Base-by-base conservation (phyloP, 1,284 basidiomycete genomes). In the Bondarzewia mesenterica region DNA sequence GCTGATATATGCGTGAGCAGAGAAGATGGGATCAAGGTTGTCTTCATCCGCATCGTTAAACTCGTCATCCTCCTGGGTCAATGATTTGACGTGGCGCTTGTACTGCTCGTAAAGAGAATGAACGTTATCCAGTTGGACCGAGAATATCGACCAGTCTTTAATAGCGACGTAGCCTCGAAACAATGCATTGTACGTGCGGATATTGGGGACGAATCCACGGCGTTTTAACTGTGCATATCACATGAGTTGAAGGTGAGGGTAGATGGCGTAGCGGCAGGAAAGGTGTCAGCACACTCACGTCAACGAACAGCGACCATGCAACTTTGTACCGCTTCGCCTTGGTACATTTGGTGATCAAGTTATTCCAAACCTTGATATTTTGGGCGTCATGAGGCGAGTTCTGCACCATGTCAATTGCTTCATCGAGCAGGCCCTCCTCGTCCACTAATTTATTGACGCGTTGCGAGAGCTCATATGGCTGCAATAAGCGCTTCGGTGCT, bases 301-400 rank as follows among this genome's bases (percentile, higher is more conserved):
- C 87, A 35, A 68, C 65, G 61, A 77, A 89, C 21, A 89, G 66
- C 16, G 70, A 60, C 53, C 79, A 84, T 0, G 75, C 77, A 20
- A 80, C 61, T 39, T 80, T 73, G 59, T 72, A 83, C 27, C 73
- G 73, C 46, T 71, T 64, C 14, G 63, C 74, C 41, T 75, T 71
- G 67, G 85, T 68, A 48, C 74, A 73, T 39, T 78, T 70, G 64
- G 70, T 73, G 29, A 90, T 80, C 50, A 89, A 60, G 1, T 79
- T 85, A 53, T 87, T 88, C 87, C 86, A 90, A 2, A 83, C 78
- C 18, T 72, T 67, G 2, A 75, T 68, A 54, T 85, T 89, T 59
- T 86, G 81, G 0, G 85, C 79, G 56, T 82, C 82, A 25, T 74
- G 63, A 21, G 87, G 85, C 21, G 78, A 64, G 37, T 71, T 77